A percentile compares a stretch with the other conserved stretches of the same genome.
phyloP scores from a whole-genome alignment of 176 grass and related monocot species.

The Aegilops speltoides region DNA sequence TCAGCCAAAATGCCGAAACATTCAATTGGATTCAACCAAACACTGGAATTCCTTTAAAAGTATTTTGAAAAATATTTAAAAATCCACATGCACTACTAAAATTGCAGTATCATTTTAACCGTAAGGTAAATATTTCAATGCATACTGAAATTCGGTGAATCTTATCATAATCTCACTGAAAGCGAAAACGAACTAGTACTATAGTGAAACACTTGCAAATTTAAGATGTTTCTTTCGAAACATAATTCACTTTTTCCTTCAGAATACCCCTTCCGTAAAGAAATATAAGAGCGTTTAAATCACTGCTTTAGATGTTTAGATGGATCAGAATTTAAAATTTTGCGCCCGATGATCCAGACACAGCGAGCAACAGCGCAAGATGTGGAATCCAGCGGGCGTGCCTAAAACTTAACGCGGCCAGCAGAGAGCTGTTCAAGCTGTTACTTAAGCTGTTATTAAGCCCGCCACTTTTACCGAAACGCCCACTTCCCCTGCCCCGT shows the following conservation, averaged over 20 bases:
- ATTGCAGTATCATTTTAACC: background rate
- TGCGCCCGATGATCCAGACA: background rate
- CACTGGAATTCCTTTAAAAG: too few species aligned
- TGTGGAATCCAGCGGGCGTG: background rate
- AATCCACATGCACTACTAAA: background rate
- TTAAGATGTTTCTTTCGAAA: background rate
- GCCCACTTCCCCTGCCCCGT: slow-evolving; percentile 28
- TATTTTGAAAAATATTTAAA: background rate
- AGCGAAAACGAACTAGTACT: background rate
- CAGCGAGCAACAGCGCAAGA: background rate
- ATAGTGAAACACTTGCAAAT: background rate
- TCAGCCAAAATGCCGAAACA: background rate
- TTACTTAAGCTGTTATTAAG: background rate
- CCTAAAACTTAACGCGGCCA: slow-evolving; percentile 14
- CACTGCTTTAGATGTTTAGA: too few species aligned
- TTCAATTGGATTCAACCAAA: background rate
- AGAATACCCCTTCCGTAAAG: too few species aligned
- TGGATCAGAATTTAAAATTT: background rate
- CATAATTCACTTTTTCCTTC: background rate
- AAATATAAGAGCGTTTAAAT: too few species aligned
- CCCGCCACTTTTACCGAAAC: slow-evolving; percentile 46
- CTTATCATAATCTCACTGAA: background rate
- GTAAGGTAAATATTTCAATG: background rate
- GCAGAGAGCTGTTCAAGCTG: background rate
- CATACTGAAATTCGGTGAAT: background rate